These are phyloP conservation scores for Cytidiella melzeri DNA, from an alignment of 768 basidiomycete species.

Conservation along the genomic window DNA sequence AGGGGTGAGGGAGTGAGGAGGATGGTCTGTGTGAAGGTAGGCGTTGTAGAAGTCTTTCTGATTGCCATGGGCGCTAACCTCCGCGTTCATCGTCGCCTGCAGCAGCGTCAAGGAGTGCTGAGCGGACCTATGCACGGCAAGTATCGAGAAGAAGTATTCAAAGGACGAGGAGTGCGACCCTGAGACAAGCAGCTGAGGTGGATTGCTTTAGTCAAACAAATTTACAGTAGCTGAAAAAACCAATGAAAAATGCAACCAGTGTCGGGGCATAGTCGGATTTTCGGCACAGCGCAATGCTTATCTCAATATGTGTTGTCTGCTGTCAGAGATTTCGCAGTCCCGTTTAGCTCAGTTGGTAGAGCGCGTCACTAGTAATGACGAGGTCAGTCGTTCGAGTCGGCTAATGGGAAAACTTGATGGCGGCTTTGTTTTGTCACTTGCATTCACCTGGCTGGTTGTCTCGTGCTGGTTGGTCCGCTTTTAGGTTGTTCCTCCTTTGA, in stretches of 20 bases:
- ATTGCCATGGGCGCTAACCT: slow-evolving; percentile 15
- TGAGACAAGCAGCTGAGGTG: too few species aligned
- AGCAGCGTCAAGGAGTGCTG: too few species aligned
- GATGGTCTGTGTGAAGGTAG: slow-evolving; percentile 20
- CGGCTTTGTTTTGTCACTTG: too few species aligned
- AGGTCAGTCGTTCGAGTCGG: slow-evolving; percentile 65
- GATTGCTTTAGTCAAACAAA: too few species aligned
- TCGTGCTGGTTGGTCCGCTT: too few species aligned
- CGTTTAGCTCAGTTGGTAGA: slow-evolving; percentile 37
- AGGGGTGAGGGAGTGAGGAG: slow-evolving; percentile 12
- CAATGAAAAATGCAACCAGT: background rate
- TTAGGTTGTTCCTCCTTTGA: too few species aligned
- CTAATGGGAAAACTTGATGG: slow-evolving; percentile 26
- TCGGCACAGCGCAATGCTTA: background rate
- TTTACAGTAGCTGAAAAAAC: too few species aligned
- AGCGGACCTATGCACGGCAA: too few species aligned
- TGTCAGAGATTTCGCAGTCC: too few species aligned
- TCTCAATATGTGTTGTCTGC: background rate
- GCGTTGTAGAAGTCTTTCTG: slow-evolving; percentile 25
- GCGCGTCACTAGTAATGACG: slow-evolving; percentile 64
- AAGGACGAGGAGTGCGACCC: background rate
- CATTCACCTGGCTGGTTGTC: too few species aligned
- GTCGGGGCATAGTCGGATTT: background rate
- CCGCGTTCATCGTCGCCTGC: slow-evolving; percentile 9
- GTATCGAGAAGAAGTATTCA: background rate